These are phyloP conservation scores for Cyclaneusma minus DNA, from an alignment of 2,329 filamentous ascomycete genomes.

Conservation along the genomic window DNA sequence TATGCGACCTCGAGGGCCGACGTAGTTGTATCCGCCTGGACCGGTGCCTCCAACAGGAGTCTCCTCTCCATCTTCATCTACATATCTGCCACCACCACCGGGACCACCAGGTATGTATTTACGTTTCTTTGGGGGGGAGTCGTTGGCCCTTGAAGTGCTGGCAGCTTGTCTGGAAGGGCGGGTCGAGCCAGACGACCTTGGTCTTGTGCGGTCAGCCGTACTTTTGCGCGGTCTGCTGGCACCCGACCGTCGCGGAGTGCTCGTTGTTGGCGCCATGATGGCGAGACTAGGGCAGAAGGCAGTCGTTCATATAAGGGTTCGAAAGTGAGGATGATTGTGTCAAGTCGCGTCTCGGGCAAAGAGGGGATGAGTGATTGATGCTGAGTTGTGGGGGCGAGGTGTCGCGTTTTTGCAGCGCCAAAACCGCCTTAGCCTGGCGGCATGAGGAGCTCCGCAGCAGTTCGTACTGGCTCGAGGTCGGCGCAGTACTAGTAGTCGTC, in stretches of 20 bases:
- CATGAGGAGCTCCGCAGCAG: too few species aligned
- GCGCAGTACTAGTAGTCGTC: too few species aligned
- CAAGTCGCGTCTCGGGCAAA: too few species aligned
- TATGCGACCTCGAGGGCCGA: conserved; percentile 35
- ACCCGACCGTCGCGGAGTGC: conserved; percentile 2
- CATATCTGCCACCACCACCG: conserved; percentile 71
- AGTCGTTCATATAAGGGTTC: too few species aligned
- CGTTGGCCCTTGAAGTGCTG: conserved; percentile 20
- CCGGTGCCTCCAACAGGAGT: conserved; percentile 34
- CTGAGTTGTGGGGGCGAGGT: too few species aligned
- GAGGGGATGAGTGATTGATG: too few species aligned
- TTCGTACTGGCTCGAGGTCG: too few species aligned
- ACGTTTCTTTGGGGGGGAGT: conserved; percentile 54
- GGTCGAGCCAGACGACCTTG: neutral
- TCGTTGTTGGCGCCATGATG: conserved; percentile 1
- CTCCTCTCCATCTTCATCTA: conserved; percentile 55
- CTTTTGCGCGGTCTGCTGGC: conserved; percentile 1
- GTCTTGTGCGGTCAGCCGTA: neutral
- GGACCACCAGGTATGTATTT: conserved; percentile 77
- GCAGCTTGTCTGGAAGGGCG: neutral
- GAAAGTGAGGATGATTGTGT: too few species aligned
- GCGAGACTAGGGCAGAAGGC: too few species aligned
- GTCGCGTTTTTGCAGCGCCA: too few species aligned
- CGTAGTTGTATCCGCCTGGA: conserved; percentile 31
- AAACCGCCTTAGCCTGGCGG: too few species aligned